Base-by-base conservation (phyloP, 208 protist genomes). In the Crithidia mellificae region DNA sequence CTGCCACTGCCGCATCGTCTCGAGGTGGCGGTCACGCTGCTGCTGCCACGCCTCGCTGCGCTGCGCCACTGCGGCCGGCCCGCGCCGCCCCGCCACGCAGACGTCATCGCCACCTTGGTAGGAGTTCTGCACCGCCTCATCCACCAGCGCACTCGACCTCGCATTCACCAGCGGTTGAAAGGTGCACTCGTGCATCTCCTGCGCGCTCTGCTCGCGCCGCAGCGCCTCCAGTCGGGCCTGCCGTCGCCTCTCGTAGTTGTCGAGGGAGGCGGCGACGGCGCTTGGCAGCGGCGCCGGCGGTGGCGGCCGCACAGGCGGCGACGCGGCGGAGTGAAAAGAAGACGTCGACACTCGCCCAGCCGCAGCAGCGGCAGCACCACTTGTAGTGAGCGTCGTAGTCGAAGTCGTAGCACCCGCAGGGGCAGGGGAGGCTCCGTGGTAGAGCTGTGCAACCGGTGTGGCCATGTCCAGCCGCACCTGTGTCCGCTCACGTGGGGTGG, bases 181-280 rank as follows among this genome's bases (percentile, higher is more conserved):
- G 4, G 86, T 92, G 68, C 84, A 92, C 47, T 86, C 77, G 36
- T 61, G 63, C 44, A 58, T 38, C 68, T 87, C 70, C 19, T 72
- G 71, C 54, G 47, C 29, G 27, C 69, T 75, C 39, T 81, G 68
- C 64, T 84, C 69, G 34, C 63, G 39, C 14, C 74, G 77, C 52
- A 88, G 71, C 29, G 61, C 49, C 36, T 63, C 55, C 22, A 92
- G 55, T 19, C 69, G 65, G 34, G 79, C 52, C 50, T 78, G 68
- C 19, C 83, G 76, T n/a, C 73, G 78, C 41, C 79, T 77, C 43
- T 82, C 77, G 55, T 86, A 83, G 6, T 44, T 63, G 36, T 80
- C 72, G 17, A 88, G 64, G 7, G 85, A 68, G 43, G 63, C 80
- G 17, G 73, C 68, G 17, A 78, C 57, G 41, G 72, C 57, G 22